These are phyloP conservation scores for Betula pendula DNA, from an alignment of 306 rosid species.

Conservation along the genomic window DNA sequence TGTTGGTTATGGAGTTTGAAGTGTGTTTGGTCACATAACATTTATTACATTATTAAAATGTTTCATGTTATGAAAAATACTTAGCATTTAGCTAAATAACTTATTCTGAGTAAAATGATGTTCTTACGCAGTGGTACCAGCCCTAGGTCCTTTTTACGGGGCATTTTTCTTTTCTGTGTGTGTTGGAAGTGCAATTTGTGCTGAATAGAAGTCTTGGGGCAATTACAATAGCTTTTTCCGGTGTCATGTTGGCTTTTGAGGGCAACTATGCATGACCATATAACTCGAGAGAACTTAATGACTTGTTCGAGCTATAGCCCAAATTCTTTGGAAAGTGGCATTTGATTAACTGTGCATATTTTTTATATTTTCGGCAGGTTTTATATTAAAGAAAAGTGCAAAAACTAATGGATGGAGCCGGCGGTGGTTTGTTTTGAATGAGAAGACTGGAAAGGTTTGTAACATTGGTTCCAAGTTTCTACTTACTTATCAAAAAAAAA, in stretches of 20 bases:
- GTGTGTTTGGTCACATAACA: neutral
- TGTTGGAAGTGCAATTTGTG: neutral
- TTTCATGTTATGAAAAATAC: neutral
- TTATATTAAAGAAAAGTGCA: constrained; percentile 80
- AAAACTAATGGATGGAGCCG: constrained; percentile 94
- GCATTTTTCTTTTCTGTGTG: neutral
- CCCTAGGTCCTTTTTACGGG: neutral
- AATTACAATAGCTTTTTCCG: neutral
- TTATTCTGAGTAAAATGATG: neutral
- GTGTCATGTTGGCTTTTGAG: neutral
- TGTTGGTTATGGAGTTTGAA: neutral
- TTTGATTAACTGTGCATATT: neutral
- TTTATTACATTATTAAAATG: neutral
- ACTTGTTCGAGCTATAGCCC: neutral
- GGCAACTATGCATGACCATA: neutral
- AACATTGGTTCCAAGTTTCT: constrained; percentile 4
- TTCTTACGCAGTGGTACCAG: neutral
- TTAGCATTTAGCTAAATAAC: neutral
- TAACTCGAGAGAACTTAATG: neutral
- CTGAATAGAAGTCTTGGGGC: neutral
- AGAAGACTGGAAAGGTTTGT: constrained; percentile 93
- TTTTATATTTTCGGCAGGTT: constrained; percentile 53
- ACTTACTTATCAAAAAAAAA: too few relatives aligned
- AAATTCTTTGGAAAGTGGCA: neutral
- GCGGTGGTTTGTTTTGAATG: constrained; percentile 97